Evolutionary conservation across 371 early-diverging fungal genomes (phyloP).

Genomic region (Mucor sp.): DNA sequence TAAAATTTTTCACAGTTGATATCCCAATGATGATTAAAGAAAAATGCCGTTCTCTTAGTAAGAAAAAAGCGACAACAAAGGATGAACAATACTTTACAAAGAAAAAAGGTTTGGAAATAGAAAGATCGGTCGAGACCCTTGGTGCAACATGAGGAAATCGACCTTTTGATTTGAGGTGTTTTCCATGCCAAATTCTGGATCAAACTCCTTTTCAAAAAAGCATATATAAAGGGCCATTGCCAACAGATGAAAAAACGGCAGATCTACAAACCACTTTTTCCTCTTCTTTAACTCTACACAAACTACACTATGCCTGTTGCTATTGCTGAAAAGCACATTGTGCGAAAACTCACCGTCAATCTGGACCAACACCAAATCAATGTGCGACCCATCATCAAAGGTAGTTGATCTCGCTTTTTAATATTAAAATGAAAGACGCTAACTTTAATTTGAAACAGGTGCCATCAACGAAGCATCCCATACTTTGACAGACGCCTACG

Average conservation of each 20-base stretch:
- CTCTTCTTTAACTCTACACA: neutral
- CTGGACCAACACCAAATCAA: slow-evolving; percentile 20
- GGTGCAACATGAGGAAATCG: neutral
- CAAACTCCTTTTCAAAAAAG: slow-evolving; percentile 4
- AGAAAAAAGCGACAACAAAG: neutral
- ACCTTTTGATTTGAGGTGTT: slow-evolving; percentile 3
- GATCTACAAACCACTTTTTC: neutral
- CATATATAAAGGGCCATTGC: neutral
- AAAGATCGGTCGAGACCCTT: slow-evolving; percentile 10
- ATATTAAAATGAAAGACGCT: neutral
- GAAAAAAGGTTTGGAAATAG: neutral
- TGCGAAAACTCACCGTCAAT: slow-evolving; percentile 24
- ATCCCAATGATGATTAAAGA: neutral
- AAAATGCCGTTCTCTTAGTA: neutral
- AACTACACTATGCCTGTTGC: slow-evolving; percentile 11
- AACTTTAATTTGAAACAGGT: slow-evolving; percentile 25
- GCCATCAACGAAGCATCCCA: slow-evolving; percentile 51
- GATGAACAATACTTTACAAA: neutral
- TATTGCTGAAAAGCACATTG: slow-evolving; percentile 13
- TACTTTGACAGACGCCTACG: slow-evolving; percentile 41
- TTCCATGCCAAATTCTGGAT: neutral
- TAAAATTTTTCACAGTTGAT: neutral
- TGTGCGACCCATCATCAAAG: slow-evolving; percentile 31
- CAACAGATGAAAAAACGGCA: neutral
- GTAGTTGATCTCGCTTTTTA: slow-evolving; percentile 3